Evolutionary conservation across 2,329 filamentous ascomycete species (phyloP).

Genomic region (Pseudocercospora pini-densiflorae): DNA sequence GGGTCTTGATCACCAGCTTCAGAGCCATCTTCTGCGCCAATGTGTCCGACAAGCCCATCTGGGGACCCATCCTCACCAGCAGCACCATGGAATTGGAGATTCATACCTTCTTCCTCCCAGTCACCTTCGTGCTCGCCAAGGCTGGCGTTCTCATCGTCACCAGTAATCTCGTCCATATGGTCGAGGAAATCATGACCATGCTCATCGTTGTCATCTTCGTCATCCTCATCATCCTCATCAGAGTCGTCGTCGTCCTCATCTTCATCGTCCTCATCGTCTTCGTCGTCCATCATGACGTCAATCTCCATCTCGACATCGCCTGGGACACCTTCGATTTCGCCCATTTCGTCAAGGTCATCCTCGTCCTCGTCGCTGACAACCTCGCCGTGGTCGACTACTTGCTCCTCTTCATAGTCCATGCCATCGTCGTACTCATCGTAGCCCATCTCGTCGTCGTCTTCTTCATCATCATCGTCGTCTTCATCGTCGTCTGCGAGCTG

Average conservation of each 20-base stretch:
- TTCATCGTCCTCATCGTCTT: constrained; percentile 63
- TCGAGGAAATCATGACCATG: constrained; percentile 63
- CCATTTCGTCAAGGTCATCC: constrained; percentile 81
- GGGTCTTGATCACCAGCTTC: constrained; percentile 43
- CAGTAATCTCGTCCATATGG: constrained; percentile 54
- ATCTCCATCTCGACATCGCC: constrained; percentile 71
- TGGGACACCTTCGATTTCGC: constrained; percentile 67
- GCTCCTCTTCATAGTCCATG: constrained; percentile 91
- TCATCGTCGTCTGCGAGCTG: constrained; percentile 81
- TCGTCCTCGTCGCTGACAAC: constrained; percentile 88
- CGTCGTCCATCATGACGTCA: constrained; percentile 86
- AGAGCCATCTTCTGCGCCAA: constrained; percentile 40
- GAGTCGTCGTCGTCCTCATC: constrained; percentile 63
- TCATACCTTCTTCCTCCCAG: constrained; percentile 49
- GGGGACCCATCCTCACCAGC: constrained; percentile 53
- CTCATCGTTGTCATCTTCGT: constrained; percentile 62
- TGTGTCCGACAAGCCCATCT: constrained; percentile 47
- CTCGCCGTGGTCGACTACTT: constrained; percentile 78
- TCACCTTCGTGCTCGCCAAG: constrained; percentile 53
- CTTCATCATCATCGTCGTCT: constrained; percentile 62
- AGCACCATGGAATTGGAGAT: constrained; percentile 43
- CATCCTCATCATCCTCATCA: constrained; percentile 60
- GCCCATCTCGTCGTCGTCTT: constrained; percentile 90
- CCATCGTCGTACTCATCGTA: constrained; percentile 87
- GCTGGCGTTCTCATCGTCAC: constrained; percentile 54